A percentile compares a stretch with the other conserved stretches of the same genome.
phyloP scores from a whole-genome alignment of 768 basidiomycete genomes.

The Coprinopsis strossmayeri region DNA sequence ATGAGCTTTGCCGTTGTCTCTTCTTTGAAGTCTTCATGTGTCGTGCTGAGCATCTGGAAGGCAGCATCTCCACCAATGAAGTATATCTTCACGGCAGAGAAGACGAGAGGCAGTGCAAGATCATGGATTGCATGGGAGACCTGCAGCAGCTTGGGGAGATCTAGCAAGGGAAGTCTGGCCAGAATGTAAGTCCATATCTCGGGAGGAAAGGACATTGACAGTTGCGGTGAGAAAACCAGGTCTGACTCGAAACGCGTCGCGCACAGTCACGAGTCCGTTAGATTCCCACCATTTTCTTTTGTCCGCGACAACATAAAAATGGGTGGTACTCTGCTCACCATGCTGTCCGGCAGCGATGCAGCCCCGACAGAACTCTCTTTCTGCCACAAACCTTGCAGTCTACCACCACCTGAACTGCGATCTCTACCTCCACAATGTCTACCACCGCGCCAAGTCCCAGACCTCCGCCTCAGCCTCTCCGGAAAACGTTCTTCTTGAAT shows the following conservation, averaged over 20 bases:
- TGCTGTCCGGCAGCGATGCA: conserved; percentile 15
- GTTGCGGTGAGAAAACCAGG: too few relatives aligned
- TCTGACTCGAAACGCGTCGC: too few relatives aligned
- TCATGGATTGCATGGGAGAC: conserved; percentile 33
- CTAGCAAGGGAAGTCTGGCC: conserved; percentile 20
- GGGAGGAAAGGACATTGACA: too few relatives aligned
- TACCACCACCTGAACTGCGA: conserved; percentile 43
- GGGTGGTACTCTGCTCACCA: background rate
- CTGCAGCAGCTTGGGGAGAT: conserved; percentile 21
- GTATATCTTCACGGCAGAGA: conserved; percentile 31
- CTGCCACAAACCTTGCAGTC: conserved; percentile 40
- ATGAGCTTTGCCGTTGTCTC: conserved; percentile 24
- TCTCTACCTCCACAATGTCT: conserved; percentile 38
- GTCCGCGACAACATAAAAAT: background rate
- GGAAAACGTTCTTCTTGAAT: conserved; percentile 22
- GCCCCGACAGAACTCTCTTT: conserved; percentile 24
- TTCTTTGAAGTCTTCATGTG: conserved; percentile 19
- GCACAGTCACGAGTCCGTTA: background rate
- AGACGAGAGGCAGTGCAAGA: conserved; percentile 25
- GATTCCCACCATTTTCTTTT: background rate
- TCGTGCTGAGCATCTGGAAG: conserved; percentile 24
- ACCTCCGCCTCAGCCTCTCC: conserved; percentile 16
- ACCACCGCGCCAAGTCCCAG: conserved; percentile 19
- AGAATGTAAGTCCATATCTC: conserved; percentile 33
- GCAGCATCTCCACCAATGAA: conserved; percentile 24